phyloP scores from a whole-genome alignment of 306 rosid genomes.

The Ziziphus jujuba region DNA sequence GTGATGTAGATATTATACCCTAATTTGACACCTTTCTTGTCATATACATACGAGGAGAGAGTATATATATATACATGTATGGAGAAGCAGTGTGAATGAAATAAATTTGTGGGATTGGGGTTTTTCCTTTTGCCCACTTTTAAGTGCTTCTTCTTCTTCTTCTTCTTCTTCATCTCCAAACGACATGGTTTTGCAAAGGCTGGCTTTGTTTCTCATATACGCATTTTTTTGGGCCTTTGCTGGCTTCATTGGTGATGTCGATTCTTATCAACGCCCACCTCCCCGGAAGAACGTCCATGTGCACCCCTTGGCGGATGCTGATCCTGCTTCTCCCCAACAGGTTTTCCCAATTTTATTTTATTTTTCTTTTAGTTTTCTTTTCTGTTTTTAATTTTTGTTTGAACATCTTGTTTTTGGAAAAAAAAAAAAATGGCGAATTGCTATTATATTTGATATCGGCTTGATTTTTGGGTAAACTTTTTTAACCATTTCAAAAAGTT shows the following conservation, averaged over 20 bases:
- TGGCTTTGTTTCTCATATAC: slow-evolving; percentile 4
- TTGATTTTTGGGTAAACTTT: no score
- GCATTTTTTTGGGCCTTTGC: slow-evolving; percentile 14
- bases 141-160: background rate
- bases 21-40: background rate
- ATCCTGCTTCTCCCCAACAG: slow-evolving; percentile 44
- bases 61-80: background rate
- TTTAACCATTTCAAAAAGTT: no score
- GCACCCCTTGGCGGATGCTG: slow-evolving; percentile 14
- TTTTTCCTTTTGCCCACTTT: background rate
- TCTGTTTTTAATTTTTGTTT: no score
- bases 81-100: background rate
- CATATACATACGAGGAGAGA: background rate
- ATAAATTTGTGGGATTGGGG: background rate
- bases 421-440: no score
- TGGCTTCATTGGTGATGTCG: slow-evolving; percentile 17
- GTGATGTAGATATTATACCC: background rate
- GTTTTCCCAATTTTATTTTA: slow-evolving; percentile 3
- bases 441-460: no score
- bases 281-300: slow-evolving; percentile 18
- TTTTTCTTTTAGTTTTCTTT: background rate
- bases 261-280: slow-evolving; percentile 40
- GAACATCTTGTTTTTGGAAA: no score
- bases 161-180: background rate
- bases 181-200: slow-evolving; percentile 21